Evolutionary conservation across 306 rosid genomes (phyloP).

Genomic region (Luffa aegyptiaca): DNA sequence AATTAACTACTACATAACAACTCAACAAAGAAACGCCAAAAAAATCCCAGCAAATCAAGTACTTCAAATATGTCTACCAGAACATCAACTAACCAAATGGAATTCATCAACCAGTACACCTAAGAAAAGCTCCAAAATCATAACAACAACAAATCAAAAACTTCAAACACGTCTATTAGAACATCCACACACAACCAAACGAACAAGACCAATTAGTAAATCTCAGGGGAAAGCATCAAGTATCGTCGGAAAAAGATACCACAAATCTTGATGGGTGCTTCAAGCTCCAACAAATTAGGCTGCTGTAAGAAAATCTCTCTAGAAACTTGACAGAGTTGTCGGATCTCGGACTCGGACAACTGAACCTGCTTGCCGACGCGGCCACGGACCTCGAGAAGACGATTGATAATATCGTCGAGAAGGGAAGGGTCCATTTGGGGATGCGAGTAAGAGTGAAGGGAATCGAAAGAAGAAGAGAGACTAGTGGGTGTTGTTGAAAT

Average conservation of each 20-base stretch:
- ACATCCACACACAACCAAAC: background rate
- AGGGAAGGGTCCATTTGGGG: constrained; percentile 51
- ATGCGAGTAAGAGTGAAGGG: background rate
- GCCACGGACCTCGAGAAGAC: constrained; percentile 68
- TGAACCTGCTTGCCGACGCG: constrained; percentile 93
- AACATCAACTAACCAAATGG: background rate
- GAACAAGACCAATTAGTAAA: background rate
- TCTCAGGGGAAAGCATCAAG: background rate
- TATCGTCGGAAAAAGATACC: constrained; percentile 32
- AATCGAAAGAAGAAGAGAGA: background rate
- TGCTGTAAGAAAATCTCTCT: constrained; percentile 73
- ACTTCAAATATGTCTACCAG: background rate
- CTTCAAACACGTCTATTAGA: background rate
- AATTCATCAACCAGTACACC: background rate
- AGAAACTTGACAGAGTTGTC: constrained; percentile 60
- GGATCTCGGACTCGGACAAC: constrained; percentile 89
- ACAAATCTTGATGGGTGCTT: constrained; percentile 92
- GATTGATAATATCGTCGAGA: constrained; percentile 75
- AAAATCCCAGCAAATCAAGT: background rate
- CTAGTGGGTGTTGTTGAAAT: background rate
- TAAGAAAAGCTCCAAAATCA: background rate
- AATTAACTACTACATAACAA: background rate
- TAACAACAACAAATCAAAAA: background rate
- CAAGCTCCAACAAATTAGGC: constrained; percentile 72
- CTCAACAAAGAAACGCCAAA: background rate